Base-by-base conservation (phyloP, 2,329 filamentous ascomycete species). In the Sarocladium strictum region DNA sequence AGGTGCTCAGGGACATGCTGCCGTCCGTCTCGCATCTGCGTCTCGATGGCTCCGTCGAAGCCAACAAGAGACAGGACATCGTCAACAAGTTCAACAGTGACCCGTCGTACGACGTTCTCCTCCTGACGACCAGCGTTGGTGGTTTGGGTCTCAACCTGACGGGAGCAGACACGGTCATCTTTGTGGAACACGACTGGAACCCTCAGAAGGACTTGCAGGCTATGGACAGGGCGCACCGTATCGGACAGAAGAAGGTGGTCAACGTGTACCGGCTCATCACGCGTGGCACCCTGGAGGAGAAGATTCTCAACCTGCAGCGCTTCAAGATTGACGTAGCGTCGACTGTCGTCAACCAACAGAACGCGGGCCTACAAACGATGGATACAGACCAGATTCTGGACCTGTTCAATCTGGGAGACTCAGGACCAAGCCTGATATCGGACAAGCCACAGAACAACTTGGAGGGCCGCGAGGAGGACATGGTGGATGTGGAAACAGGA, bases 151-250 rank as follows among this genome's bases (percentile, higher is more conserved):
- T 99, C 55, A 99, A 99, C 69, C 75, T 99, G 60, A 99, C 94
- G 0, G 94, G 94, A 61, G 94, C 94, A 3, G 94, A 99, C 71
- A 99, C 94, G 0, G 94, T 99, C 69, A 99, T 99, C 63, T 99
- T 99, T 65, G 95, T 99, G 27, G 94, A 99, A 72, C 95, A 99
- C 71, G 94, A 99, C 71, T 99, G 94, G 94, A 99, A 99, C 68
- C 94, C 94, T 29, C 94, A 99, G 68, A 96, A 96, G 71, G 94
- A 99, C 71, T 83, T 99, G 61, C 94, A 99, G 67, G 94, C 94
- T 61, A 99, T 99, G 94, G 94, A 99, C 67, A 90, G 94, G 57
- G 94, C 94, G 9, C 94, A 99, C 77, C 86, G 94, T 62, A 97
- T 99, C 64, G 94, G 94, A 2, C 94, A 99, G 76, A 99, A 99